Evolutionary conservation across 2,329 filamentous ascomycete species (phyloP).

Genomic region (Aureobasidium sp.): DNA sequence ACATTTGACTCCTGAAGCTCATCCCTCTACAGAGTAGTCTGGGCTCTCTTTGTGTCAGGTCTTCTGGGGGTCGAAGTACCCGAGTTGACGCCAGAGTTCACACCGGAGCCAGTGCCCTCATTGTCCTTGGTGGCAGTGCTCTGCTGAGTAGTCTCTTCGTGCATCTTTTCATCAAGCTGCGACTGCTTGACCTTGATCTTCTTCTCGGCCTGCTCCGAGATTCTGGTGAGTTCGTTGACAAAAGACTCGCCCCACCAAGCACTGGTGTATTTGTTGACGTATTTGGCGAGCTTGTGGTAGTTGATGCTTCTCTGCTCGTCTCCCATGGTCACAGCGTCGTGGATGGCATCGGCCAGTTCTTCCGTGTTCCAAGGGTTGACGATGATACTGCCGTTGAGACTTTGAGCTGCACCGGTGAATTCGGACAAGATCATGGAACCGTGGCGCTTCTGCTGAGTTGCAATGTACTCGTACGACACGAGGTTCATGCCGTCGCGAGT

Average conservation of each 20-base stretch:
- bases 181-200: slow-evolving; percentile 35
- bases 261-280: slow-evolving; percentile 95
- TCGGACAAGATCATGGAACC: slow-evolving; percentile 93
- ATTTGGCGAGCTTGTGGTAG: slow-evolving; percentile 85
- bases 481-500: slow-evolving; percentile 99
- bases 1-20: neutral
- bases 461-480: slow-evolving; percentile 97
- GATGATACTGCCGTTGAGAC: slow-evolving; percentile 83
- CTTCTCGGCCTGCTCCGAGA: slow-evolving; percentile 44
- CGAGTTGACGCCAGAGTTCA: neutral
- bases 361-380: slow-evolving; percentile 99
- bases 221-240: slow-evolving; percentile 66
- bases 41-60: neutral
- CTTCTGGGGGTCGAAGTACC: neutral
- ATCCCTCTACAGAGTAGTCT: neutral
- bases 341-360: slow-evolving; percentile 83
- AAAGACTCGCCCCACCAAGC: slow-evolving; percentile 96
- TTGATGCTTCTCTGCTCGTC: slow-evolving; percentile 79
- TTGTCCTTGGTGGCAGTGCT: neutral
- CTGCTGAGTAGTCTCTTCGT: neutral
- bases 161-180: neutral
- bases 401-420: slow-evolving; percentile 92
- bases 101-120: neutral
- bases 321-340: slow-evolving; percentile 94
- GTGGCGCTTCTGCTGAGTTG: slow-evolving; percentile 80